Evolutionary conservation across 768 basidiomycete genomes (phyloP), one percentile per base, ranked within the genome.

Genomic region (Pisolithus orientalis): DNA sequence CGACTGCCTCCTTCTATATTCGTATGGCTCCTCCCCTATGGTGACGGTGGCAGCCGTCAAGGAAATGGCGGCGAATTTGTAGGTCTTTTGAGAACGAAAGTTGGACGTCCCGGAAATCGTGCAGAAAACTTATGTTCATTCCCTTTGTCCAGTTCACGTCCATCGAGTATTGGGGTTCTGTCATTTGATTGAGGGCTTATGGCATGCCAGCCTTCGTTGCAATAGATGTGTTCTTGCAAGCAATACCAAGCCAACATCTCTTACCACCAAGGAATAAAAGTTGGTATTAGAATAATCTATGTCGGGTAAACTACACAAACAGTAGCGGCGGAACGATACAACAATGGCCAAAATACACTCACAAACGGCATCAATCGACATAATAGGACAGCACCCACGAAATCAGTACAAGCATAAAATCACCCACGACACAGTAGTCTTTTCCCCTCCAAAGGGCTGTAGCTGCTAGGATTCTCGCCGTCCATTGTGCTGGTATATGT

Each of bases 401-500:
- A 5, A 31, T 6, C 21, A 10, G 28, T 25, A 31, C 16, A 27
- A 27, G 42, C 21, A 13, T 27, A 27, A 13, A 10, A 43, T 25
- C 9, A n/a, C 40, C 14, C 40, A 42, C 5, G 10, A 11, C 25
- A 16, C 13, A 10, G 28, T 31, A 31, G 29, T 10, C 13, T 24
- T 37, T 32, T n/a, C 32, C 32, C 24, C 17, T 5, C 21, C 31
- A 9, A 25, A 21, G n/a, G 16, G 16, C 25, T 25, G 11, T 5
- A 16, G 21, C 21, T 21, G 16, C 42, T 63, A 68, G 48, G 47
- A 57, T 39, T 67, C 65, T 39, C 65, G 57, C 45, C 68, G 61
- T 37, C 75, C 75, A 56, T 74, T 77, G 38, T 75, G 68, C 48
- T 75, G 74, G 55, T 73, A 78, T 67, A 77, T 73, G 60, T 71